Percentiles rank a stretch among this genome's conserved stretches.
Evolutionary conservation across 495 filamentous ascomycete genomes (phyloP).

Genomic region (Amniculicola lignicola): DNA sequence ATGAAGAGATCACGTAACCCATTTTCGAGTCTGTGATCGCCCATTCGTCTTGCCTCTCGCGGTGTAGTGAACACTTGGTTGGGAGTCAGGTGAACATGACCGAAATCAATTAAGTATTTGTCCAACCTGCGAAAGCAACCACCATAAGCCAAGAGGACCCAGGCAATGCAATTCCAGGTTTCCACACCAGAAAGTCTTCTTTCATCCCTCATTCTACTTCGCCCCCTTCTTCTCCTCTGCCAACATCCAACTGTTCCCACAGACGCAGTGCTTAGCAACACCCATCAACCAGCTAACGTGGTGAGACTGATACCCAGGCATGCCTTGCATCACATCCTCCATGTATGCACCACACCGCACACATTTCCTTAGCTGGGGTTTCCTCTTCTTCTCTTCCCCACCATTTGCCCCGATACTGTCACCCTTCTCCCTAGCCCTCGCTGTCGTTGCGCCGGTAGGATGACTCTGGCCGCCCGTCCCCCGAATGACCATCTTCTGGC

Average conservation of each 20-base stretch:
- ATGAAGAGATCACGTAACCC: no score
- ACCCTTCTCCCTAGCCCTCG: slow-evolving; percentile 19
- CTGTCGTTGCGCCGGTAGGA: slow-evolving; percentile 17
- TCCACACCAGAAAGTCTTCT: no score
- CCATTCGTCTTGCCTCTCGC: no score
- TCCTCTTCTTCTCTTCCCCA: slow-evolving; percentile 5
- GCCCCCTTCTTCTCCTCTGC: slow-evolving; percentile 15
- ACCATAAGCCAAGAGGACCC: no score
- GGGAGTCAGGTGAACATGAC: no score
- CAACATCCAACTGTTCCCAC: slow-evolving; percentile 32
- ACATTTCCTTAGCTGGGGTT: slow-evolving; percentile 48
- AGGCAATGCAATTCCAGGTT: no score
- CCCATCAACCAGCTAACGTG: slow-evolving; percentile 31
- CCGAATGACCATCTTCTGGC: slow-evolving; percentile 28
- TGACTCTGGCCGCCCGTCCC: slow-evolving; percentile 19
- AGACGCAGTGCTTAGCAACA: slow-evolving; percentile 35
- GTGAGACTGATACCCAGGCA: slow-evolving; percentile 19
- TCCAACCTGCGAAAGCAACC: no score
- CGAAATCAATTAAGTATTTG: no score
- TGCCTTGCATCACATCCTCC: slow-evolving; percentile 52
- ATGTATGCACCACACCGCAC: slow-evolving; percentile 60
- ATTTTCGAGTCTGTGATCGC: no score
- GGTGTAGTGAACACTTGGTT: no score
- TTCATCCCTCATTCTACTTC: neutral
- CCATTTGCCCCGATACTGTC: neutral